Evolutionary conservation across 1,284 basidiomycete species (phyloP), one percentile per base, ranked within the genome.

Genomic region (Golubevia pallescens): DNA sequence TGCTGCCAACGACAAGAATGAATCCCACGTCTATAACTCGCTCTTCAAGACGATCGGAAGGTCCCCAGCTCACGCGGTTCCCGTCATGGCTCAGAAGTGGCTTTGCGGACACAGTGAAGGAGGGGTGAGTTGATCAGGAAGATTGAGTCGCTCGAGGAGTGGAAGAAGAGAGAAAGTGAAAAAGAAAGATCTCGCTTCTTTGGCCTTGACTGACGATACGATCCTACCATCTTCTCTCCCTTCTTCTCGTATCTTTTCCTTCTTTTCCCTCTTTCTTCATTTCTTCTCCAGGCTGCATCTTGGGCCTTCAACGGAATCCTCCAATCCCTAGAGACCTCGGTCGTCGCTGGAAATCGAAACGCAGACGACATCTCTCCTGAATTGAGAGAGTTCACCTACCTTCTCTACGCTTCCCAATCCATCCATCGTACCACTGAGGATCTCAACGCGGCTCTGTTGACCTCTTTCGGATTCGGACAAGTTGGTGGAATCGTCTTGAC

Each of bases 1-100:
- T 51, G 92, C 91, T 78, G 96, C 96, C 48, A 99, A 99, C 86
- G 95, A 99, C 89, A 93, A 95, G 88, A 99, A 99, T 86, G 96
- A 99, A 89, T 94, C 93, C 5, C 91, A 92, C 76, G 94, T 97
- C 68, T 98, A 96, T 93, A 95, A 98, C 86, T 91, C 94, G 74
- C 91, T 97, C 84, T 93, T 99, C 87, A 90, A 90, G 52, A 90
- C 91, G 65, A 92, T 98, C 78, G 91, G 91, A 61, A 93, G 97
- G 70, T 93, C 94, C 13, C 90, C 91, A 58, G 95, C 95, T 65
- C 98, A 98, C 86, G 95, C 95, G 20, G 92, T 97, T 62, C 96
- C 97, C 2, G 92, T 97, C 81, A 93, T 98, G 87, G 94, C 97
- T 1, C 96, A 99, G 87, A 99, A 99, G 90, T 94, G 92, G 86